Evolutionary conservation across 2,329 filamentous ascomycete genomes (phyloP).

Genomic region (Penicillium hordei): DNA sequence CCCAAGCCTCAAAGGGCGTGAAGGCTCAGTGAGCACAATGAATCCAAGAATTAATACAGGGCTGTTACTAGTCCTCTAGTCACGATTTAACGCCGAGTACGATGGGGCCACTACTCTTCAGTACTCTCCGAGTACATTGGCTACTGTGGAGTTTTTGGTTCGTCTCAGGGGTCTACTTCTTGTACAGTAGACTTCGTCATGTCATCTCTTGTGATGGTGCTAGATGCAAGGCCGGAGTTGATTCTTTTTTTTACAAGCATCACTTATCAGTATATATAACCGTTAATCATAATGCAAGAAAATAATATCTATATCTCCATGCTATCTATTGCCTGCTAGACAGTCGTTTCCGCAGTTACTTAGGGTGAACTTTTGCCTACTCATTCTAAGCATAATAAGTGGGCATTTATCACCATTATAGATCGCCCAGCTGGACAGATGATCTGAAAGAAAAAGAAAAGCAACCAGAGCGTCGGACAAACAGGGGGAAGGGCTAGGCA

Average conservation of each 20-base stretch:
- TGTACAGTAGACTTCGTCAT: conserved; percentile 19
- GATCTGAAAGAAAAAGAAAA: background rate
- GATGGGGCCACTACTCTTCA: background rate
- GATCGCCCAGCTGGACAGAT: background rate
- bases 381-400: background rate
- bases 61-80: conserved; percentile 6
- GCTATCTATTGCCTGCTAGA: background rate
- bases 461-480: background rate
- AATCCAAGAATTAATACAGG: background rate
- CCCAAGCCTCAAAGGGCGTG: conserved; percentile 35
- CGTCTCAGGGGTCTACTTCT: conserved; percentile 8
- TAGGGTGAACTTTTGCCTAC: background rate
- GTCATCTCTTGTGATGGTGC: background rate
- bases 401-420: background rate
- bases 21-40: conserved; percentile 37
- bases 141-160: conserved; percentile 18
- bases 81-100: conserved; percentile 21
- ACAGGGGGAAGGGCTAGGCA: background rate
- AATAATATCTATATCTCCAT: background rate
- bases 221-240: conserved; percentile 5
- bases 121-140: conserved; percentile 8
- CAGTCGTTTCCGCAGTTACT: background rate
- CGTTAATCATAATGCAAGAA: conserved; percentile 24
- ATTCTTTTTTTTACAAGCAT: conserved; percentile 9
- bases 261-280: conserved; percentile 27